Conservation (phyloP, 2,329 filamentous ascomycete species). For the Blastomyces percursus region DNA sequence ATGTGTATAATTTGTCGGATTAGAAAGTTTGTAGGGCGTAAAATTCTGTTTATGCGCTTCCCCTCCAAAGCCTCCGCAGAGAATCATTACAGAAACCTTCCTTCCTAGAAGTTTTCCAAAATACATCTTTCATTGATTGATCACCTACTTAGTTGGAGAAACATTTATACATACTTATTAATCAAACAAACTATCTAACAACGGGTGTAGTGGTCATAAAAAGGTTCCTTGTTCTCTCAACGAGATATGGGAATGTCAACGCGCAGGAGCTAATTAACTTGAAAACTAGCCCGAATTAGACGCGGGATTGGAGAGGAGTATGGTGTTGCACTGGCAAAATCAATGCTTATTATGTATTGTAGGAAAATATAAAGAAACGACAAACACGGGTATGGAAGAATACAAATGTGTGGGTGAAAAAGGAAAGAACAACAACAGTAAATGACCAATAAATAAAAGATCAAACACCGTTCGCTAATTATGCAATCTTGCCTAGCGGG, state of each 20-base stretch:
- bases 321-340: neutral
- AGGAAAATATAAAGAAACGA: neutral
- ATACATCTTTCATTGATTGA: neutral
- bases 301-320: neutral
- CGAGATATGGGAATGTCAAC: neutral
- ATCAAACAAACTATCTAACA: neutral
- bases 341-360: neutral
- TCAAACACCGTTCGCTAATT: constrained; percentile 9
- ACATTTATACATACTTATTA: neutral
- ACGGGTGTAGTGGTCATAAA: neutral
- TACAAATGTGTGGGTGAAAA: constrained; percentile 4
- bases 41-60: neutral
- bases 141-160: neutral
- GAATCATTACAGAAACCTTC: neutral
- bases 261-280: neutral
- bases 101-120: neutral
- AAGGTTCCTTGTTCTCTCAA: neutral
- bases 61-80: too few relatives aligned
- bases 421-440: neutral
- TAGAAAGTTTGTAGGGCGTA: neutral
- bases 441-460: neutral
- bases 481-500: neutral
- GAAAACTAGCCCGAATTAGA: neutral
- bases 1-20: neutral
- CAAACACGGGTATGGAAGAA: neutral